Percentiles rank a stretch among this genome's conserved stretches.
phyloP scores from a whole-genome alignment of 2,329 filamentous ascomycete genomes.

The Blastomyces percursus region DNA sequence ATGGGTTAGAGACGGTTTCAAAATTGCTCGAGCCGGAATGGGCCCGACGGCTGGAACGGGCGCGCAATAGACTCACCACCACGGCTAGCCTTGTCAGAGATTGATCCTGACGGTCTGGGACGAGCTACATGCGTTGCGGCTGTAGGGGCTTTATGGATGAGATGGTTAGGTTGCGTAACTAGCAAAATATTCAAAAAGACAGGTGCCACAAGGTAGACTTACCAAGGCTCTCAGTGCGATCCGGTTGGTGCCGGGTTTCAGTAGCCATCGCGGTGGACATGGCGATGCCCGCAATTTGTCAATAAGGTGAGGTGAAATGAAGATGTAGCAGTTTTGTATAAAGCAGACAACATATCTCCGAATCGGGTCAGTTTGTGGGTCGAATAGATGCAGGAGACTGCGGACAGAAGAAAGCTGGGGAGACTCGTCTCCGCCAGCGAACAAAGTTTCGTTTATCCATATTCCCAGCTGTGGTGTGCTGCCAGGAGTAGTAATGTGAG shows the following conservation, averaged over 20 bases:
- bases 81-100: neutral
- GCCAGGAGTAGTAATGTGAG: neutral
- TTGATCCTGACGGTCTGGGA: neutral
- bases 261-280: neutral
- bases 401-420: neutral
- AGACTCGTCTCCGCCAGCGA: neutral
- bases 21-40: neutral
- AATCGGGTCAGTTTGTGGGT: neutral
- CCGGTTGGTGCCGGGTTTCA: neutral
- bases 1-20: neutral
- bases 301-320: neutral
- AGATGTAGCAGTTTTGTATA: neutral
- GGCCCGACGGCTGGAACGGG: neutral
- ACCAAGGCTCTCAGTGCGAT: neutral
- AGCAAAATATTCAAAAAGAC: no score
- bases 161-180: neutral
- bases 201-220: neutral
- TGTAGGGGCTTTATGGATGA: neutral
- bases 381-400: neutral
- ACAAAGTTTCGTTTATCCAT: neutral
- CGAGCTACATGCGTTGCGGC: neutral
- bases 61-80: neutral
- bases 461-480: neutral
- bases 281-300: neutral
- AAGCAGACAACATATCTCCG: neutral